A percentile compares a stretch with the other conserved stretches of the same genome.
Evolutionary conservation across 345 rosid species (phyloP).

Genomic region (Iberis pinnata): DNA sequence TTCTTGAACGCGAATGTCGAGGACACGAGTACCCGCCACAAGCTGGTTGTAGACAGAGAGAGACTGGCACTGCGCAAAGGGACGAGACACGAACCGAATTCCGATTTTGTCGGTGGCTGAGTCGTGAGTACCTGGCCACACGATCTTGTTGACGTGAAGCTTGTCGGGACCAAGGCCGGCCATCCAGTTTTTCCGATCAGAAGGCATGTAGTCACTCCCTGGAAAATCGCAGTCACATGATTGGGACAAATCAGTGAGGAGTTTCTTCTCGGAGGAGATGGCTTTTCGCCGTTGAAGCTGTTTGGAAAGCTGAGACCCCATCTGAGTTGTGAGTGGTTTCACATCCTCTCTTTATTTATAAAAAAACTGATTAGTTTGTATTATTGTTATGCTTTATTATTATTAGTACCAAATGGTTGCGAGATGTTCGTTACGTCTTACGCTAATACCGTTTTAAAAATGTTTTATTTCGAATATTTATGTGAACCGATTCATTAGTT

Average conservation of each 20-base stretch:
- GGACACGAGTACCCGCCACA: constrained; percentile 51
- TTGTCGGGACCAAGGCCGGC: constrained; percentile 44
- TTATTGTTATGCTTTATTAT: too few relatives aligned
- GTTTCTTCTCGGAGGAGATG: constrained; percentile 44
- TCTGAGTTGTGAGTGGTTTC: too few relatives aligned
- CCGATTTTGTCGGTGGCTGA: constrained; percentile 91
- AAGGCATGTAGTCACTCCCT: constrained; percentile 49
- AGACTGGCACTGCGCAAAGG: constrained; percentile 86
- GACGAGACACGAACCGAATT: constrained; percentile 55
- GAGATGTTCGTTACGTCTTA: too few relatives aligned
- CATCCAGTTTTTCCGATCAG: constrained; percentile 83
- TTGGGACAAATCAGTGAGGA: constrained; percentile 43
- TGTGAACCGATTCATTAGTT: too few relatives aligned
- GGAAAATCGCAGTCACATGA: constrained; percentile 53
- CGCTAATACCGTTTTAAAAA: too few relatives aligned
- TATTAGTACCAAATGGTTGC: too few relatives aligned
- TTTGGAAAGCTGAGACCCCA: constrained; percentile 37
- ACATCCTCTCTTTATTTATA: too few relatives aligned
- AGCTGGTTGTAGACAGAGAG: constrained; percentile 68
- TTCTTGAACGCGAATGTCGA: constrained; percentile 68
- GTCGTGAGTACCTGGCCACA: constrained; percentile 98
- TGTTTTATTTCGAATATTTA: too few relatives aligned
- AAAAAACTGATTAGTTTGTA: too few relatives aligned
- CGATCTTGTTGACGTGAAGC: constrained; percentile 58
- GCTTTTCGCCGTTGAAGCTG: constrained; percentile 47